Base-by-base conservation (phyloP, 371 early-diverging fungal species). In the Gilbertella persicaria region DNA sequence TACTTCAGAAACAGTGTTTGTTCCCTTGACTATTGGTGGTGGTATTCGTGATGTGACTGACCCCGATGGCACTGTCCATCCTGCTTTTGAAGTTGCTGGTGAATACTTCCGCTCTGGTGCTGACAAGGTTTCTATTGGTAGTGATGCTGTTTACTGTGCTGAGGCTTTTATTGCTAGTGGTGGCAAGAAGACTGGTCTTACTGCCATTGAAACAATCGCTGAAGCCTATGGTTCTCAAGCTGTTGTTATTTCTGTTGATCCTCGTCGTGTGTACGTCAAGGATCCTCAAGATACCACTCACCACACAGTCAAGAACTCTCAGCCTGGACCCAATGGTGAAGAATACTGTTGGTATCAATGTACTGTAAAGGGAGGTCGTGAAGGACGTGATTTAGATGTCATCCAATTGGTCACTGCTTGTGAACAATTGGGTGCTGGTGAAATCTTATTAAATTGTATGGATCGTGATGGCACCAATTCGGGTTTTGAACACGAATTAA, bases 91-190 rank as follows among this genome's bases (percentile, higher is more conserved):
- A 28, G 97, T 98, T 12, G 99, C 97, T 4, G 95, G 94, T 25
- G 91, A 87, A 66, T 98, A 98, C 69, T 98, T 98, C 78, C 83
- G 96, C n/a, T 93, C 94, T 16, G 99, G 99, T 16, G 99, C 99
- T 2, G 99, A 98, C 74, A 98, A 98, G 72, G 95, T 98, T 10
- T 95, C 95, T 10, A 97, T 98, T 61, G 98, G 98, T 17, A 88
- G 91, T 44, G 98, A 98, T 71, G 97, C 98, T n/a, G 98, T 98
- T 4, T 94, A 92, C 64, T 92, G 94, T 3, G 94, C 95, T 7
- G 97, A 97, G 65, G 84, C 80, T 43, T 93, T 84, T 58, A 83
- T 66, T 29, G 79, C 78, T 10, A 78, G 71, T 7, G 80, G 78
- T 10, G 50, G 60, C 2, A 50, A 70, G 17, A 83, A 82, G 45